Conservation (phyloP, 305 asterid genomes). For the Fraxinus platypoda region DNA sequence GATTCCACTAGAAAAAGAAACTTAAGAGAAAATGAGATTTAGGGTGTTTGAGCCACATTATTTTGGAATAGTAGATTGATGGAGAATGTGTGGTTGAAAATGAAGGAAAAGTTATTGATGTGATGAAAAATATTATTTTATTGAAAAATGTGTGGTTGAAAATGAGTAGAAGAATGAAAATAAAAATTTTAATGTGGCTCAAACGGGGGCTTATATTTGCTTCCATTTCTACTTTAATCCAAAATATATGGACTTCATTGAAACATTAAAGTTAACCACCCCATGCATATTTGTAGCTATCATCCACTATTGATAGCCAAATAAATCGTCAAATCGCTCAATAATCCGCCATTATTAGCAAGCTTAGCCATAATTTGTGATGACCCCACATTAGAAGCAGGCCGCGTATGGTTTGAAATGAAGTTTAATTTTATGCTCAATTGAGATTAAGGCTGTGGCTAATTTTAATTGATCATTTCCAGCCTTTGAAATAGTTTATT, state of each 20-base stretch:
- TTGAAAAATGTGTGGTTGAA: too few species aligned
- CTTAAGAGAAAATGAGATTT: background rate
- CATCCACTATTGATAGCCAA: background rate
- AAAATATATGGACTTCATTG: background rate
- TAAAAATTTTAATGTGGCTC: too few species aligned
- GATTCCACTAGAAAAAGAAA: background rate
- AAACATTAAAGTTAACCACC: background rate
- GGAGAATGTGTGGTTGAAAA: too few species aligned
- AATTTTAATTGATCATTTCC: background rate
- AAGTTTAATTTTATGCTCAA: background rate
- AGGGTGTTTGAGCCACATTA: too few species aligned
- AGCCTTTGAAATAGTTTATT: background rate
- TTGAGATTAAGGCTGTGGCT: background rate
- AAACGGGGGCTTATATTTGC: too few species aligned
- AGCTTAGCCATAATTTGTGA: background rate
- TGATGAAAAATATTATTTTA: too few species aligned
- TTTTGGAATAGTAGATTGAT: too few species aligned
- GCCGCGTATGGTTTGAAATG: background rate
- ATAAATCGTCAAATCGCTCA: background rate
- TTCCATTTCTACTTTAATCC: background rate
- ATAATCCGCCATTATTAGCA: background rate
- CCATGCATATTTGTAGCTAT: background rate
- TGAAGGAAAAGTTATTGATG: too few species aligned
- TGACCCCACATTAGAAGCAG: background rate
- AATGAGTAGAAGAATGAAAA: too few species aligned